These are phyloP conservation scores for Mytilinidion resinicola DNA, from an alignment of 495 filamentous ascomycete genomes.

Conservation along the genomic window DNA sequence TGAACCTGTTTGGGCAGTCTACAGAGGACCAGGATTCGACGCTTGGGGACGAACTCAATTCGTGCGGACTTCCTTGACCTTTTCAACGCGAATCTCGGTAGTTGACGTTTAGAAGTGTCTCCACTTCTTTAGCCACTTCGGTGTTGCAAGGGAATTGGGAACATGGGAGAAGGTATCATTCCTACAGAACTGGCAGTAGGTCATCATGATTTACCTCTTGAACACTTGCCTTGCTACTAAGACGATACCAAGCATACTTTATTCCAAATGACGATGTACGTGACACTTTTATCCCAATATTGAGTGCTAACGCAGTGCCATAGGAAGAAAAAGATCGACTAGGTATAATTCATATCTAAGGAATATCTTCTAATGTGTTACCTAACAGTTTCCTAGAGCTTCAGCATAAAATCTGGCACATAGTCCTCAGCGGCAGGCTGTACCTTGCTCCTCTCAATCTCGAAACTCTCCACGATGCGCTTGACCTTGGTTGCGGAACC, in stretches of 20 bases:
- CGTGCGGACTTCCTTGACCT: too few relatives aligned
- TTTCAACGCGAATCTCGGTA: too few relatives aligned
- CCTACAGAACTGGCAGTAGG: background rate
- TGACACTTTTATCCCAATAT: background rate
- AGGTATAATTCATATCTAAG: background rate
- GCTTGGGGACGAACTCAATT: too few relatives aligned
- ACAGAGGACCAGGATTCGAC: too few relatives aligned
- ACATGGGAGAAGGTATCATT: background rate
- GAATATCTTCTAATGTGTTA: background rate
- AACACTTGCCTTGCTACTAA: background rate
- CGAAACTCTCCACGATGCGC: conserved; percentile 27
- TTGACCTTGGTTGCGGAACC: conserved; percentile 35
- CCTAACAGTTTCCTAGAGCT: conserved; percentile 32
- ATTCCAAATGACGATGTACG: conserved; percentile 1
- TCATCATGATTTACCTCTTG: too few relatives aligned
- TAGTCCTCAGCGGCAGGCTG: conserved; percentile 38
- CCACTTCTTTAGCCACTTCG: background rate
- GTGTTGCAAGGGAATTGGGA: background rate
- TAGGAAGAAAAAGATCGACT: conserved; percentile 2
- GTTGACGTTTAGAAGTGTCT: background rate
- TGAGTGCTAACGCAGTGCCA: background rate
- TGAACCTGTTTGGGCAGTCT: too few relatives aligned
- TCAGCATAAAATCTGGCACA: conserved; percentile 41
- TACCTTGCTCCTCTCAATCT: conserved; percentile 37
- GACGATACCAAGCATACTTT: background rate